Evolutionary conservation across 2,329 filamentous ascomycete genomes (phyloP).

Genomic region (Emergomyces pasteurianus): DNA sequence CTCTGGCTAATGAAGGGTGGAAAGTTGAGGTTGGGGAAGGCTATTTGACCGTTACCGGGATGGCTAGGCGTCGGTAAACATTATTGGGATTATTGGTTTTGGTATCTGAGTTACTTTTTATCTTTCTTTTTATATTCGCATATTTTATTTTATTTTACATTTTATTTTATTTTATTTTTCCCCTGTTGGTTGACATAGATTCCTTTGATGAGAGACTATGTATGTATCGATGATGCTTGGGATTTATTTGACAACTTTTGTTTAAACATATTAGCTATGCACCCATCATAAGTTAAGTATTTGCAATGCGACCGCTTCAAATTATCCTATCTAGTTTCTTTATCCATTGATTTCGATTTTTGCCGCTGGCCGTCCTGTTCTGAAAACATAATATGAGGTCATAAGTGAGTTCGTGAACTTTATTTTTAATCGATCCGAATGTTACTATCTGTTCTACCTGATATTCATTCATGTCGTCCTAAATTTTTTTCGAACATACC

Average conservation of each 20-base stretch:
- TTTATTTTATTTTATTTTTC: no score
- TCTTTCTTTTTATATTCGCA: background rate
- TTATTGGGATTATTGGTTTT: background rate
- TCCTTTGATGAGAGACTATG: background rate
- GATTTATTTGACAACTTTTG: no score
- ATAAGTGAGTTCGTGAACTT: background rate
- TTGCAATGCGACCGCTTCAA: no score
- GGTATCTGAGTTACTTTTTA: background rate
- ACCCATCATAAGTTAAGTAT: no score
- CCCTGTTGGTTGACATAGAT: no score
- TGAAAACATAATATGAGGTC: background rate
- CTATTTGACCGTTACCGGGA: conserved; percentile 56
- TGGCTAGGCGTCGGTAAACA: conserved; percentile 21
- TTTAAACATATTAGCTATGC: no score
- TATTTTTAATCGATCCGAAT: no score
- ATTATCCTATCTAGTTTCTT: no score
- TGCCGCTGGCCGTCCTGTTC: no score
- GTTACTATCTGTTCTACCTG: background rate
- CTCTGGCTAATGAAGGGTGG: conserved; percentile 71
- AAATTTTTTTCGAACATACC: background rate
- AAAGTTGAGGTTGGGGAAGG: conserved; percentile 62
- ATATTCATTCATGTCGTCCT: background rate
- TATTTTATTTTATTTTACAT: no score
- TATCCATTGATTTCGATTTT: no score
- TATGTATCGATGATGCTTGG: background rate